These are phyloP conservation scores for Epichloe typhina DNA, from an alignment of 2,329 filamentous ascomycete genomes.

Conservation along the genomic window DNA sequence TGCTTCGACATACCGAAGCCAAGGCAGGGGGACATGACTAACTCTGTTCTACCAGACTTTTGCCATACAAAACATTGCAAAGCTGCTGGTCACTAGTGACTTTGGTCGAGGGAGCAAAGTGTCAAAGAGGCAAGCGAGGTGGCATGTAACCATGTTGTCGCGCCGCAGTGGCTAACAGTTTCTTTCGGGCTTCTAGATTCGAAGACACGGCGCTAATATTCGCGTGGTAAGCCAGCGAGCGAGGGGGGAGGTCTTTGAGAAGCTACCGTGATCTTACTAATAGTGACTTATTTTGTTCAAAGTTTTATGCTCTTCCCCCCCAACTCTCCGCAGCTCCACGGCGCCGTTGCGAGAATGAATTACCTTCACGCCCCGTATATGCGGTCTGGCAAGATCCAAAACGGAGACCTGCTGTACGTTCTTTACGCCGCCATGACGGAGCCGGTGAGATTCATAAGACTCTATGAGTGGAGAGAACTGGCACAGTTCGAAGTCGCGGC, in stretches of 20 bases:
- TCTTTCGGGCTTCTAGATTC: conserved; percentile 17
- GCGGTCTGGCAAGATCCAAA: conserved; percentile 22
- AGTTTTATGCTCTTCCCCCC: conserved; percentile 19
- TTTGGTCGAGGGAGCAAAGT: conserved; percentile 18
- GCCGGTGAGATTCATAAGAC: conserved; percentile 47
- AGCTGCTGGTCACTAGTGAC: conserved; percentile 24
- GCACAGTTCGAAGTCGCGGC: conserved; percentile 56
- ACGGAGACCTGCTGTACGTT: conserved; percentile 26
- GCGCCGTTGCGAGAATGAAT: conserved; percentile 26
- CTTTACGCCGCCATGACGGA: conserved; percentile 50
- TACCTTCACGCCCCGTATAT: conserved; percentile 25
- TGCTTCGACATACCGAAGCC: too few relatives aligned
- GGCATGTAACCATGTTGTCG: neutral
- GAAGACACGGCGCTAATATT: conserved; percentile 28
- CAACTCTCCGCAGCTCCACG: conserved; percentile 19
- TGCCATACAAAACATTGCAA: conserved; percentile 23
- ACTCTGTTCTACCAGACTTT: conserved; percentile 21
- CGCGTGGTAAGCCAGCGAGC: conserved; percentile 15
- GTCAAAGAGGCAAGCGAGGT: conserved; percentile 21
- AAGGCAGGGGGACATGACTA: neutral
- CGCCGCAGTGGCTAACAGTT: too few relatives aligned
- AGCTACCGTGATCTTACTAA: too few relatives aligned
- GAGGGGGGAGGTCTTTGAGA: too few relatives aligned
- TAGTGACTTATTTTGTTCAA: neutral
- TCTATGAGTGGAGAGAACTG: conserved; percentile 57